phyloP scores from a whole-genome alignment of 257 asterid species.

The Plantago major region DNA sequence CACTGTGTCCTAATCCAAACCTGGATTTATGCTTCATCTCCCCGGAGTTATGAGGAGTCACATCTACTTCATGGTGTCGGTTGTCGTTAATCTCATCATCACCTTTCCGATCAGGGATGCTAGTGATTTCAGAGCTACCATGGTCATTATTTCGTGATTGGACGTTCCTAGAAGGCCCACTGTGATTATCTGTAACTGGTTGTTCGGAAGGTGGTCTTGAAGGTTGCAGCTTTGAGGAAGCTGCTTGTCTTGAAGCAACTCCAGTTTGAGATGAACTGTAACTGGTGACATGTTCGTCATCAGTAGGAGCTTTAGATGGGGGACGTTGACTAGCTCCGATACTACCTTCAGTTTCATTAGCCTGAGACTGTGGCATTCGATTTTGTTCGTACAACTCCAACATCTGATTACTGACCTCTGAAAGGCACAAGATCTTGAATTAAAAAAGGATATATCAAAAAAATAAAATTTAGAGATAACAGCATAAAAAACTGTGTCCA shows the following conservation, averaged over 20 bases:
- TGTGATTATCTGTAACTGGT: constrained; percentile 25
- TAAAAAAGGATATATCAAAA: background rate
- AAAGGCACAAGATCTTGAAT: constrained; percentile 26
- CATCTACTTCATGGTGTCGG: constrained; percentile 33
- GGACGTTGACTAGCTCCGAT: constrained; percentile 62
- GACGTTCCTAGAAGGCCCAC: constrained; percentile 24
- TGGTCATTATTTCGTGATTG: constrained; percentile 31
- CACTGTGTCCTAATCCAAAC: constrained; percentile 19
- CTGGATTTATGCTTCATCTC: background rate
- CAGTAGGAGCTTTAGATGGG: constrained; percentile 37
- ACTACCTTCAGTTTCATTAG: constrained; percentile 77
- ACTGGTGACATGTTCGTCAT: constrained; percentile 39
- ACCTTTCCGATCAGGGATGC: constrained; percentile 13
- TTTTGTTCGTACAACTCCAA: constrained; percentile 78
- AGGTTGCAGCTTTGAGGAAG: constrained; percentile 41
- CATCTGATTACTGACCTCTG: constrained; percentile 98
- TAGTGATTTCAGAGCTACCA: constrained; percentile 26
- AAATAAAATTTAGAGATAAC: background rate
- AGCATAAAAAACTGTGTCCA: too few species aligned
- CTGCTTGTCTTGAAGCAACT: constrained; percentile 36
- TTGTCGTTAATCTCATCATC: constrained; percentile 38
- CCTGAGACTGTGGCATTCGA: constrained; percentile 57
- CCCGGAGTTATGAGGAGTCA: constrained; percentile 26
- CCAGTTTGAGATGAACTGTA: constrained; percentile 15
- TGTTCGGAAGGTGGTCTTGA: constrained; percentile 33